Evolutionary conservation across 2,329 filamentous ascomycete genomes (phyloP).

Genomic region (Apiospora saccharicola): DNA sequence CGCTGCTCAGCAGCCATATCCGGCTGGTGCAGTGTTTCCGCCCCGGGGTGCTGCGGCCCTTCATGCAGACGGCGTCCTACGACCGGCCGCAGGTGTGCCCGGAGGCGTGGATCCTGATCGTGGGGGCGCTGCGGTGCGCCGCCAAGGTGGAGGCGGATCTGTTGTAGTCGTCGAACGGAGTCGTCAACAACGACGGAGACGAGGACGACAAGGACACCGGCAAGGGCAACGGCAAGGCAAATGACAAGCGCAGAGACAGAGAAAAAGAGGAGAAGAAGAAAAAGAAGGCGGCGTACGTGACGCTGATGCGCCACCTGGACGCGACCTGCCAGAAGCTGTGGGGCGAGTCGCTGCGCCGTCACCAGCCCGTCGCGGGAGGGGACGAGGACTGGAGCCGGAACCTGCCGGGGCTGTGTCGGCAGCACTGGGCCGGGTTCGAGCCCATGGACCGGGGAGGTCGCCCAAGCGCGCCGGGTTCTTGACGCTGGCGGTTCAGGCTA

Average conservation of each 20-base stretch:
- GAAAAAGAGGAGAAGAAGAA: too few species aligned
- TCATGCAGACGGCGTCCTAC: neutral
- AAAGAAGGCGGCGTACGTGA: too few species aligned
- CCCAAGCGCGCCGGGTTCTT: constrained; percentile 42
- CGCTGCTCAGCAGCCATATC: constrained; percentile 1
- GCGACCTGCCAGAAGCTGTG: constrained; percentile 38
- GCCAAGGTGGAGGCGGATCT: constrained; percentile 40
- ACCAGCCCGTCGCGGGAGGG: constrained; percentile 25
- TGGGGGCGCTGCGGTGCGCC: constrained; percentile 41
- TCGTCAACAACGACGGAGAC: too few species aligned
- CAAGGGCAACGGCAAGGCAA: too few species aligned
- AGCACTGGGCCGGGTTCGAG: constrained; percentile 42
- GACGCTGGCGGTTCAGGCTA: constrained; percentile 40
- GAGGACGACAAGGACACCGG: neutral
- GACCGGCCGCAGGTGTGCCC: constrained; percentile 27
- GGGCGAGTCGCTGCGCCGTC: constrained; percentile 30
- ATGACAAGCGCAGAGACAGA: too few species aligned
- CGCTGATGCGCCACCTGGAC: constrained; percentile 42
- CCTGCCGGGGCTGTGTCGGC: too few species aligned
- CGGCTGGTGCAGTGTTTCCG: constrained; percentile 8
- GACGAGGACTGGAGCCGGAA: constrained; percentile 2
- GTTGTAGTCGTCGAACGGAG: too few species aligned
- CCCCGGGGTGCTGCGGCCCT: constrained; percentile 1
- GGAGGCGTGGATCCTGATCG: constrained; percentile 42
- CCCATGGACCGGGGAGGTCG: constrained; percentile 45